Percentiles rank a stretch among this genome's conserved stretches.
Evolutionary conservation across 2,329 filamentous ascomycete genomes (phyloP).

Genomic region (Aureobasidium musti): DNA sequence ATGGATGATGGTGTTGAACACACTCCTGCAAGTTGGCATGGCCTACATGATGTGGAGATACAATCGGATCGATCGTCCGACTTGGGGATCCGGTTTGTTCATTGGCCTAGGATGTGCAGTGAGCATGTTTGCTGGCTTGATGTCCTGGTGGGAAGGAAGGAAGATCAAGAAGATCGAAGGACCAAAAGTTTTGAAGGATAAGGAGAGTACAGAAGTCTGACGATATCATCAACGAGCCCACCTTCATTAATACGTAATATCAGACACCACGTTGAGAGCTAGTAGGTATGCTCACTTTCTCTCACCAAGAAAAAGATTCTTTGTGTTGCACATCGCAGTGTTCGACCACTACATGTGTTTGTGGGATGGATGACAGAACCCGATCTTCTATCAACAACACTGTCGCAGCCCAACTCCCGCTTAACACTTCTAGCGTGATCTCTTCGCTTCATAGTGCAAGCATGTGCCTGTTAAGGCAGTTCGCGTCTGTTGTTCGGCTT

Average conservation of each 20-base stretch:
- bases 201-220: background rate
- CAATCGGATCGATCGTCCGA: slow-evolving; percentile 59
- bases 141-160: slow-evolving; percentile 70
- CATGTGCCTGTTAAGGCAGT: no score
- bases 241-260: background rate
- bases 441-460: background rate
- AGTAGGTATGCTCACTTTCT: background rate
- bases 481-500: background rate
- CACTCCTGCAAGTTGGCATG: slow-evolving; percentile 71
- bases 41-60: slow-evolving; percentile 76
- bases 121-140: slow-evolving; percentile 66
- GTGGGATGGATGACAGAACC: no score
- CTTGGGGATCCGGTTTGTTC: slow-evolving; percentile 78
- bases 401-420: background rate
- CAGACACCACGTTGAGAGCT: background rate
- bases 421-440: background rate
- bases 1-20: slow-evolving; percentile 78
- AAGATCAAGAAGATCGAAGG: slow-evolving; percentile 71
- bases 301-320: background rate
- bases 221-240: background rate
- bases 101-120: slow-evolving; percentile 72
- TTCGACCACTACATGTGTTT: no score
- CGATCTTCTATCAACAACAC: background rate
- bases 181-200: background rate
- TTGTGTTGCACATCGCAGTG: no score